Evolutionary conservation across 495 filamentous ascomycete genomes (phyloP), one percentile per base, ranked within the genome.

Genomic region (Glutinoglossum americanum): DNA sequence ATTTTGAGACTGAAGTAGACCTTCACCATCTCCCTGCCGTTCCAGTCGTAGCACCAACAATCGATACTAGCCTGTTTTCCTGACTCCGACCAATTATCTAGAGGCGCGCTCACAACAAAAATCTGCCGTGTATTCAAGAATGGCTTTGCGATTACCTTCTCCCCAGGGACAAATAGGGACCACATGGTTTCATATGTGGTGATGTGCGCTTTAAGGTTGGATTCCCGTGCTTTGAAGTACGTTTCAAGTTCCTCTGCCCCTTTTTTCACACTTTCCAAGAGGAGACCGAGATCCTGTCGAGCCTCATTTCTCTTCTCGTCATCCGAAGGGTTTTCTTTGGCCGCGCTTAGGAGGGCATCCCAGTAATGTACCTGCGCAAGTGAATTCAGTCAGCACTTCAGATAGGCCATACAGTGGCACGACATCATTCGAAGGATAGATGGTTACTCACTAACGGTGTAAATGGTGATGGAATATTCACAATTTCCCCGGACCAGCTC

Each of bases 121-220:
- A 61, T 39, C 54, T 62, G 64, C 17, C 47, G 33, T 37, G 57
- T 35, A 8, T 57, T 54, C 27, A 56, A 57, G 55, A 66, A 65
- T 1, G 59, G 35, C 21, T 35, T 54, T 25, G 27, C 23, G 32
- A 59, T 57, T 0, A 66, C 56, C 17, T 61, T 26, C 5, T 47
- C 32, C 9, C 64, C 62, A 3, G 64, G 64, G 13, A 55, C 25
- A 45, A 66, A 66, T 5, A 66, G 6, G 11, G 64, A 62, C 64
- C 64, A 66, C 6, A 66, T 44, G 9, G 51, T 51, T 11, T 62
- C 61, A 53, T 60, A 66, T 39, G 61, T 60, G 9, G 60, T 60
- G 0, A 44, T 60, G 32, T 60, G 54, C 19, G 37, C 15, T 13
- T 60, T 19, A 27, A 59, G 60, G 26, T 62, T 48, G 0, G 32